Conservation (phyloP, 208 protist genomes). For the Leptomonas seymouri region DNA sequence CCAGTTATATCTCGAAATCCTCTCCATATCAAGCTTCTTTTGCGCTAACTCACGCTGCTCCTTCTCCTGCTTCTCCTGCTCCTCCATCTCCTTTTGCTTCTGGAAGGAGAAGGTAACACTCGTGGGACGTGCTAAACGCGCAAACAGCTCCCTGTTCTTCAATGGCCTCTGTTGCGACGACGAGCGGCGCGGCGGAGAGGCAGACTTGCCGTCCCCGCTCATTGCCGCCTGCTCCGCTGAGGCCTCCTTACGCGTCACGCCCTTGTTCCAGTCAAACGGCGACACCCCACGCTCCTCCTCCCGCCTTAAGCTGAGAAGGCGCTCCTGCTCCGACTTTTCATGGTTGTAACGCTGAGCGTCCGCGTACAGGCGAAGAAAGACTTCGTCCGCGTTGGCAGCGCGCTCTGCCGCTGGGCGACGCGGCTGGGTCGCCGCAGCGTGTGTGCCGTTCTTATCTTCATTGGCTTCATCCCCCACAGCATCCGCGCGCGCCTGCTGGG, state of each 20-base stretch:
- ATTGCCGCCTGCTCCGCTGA: background rate
- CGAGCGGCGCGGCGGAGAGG: background rate
- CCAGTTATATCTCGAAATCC: conserved; percentile 46
- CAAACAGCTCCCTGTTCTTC: conserved; percentile 45
- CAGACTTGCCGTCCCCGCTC: conserved; percentile 8
- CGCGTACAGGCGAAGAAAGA: conserved; percentile 66
- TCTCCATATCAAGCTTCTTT: conserved; percentile 33
- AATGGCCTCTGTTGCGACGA: conserved; percentile 10
- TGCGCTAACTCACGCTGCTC: conserved; percentile 22
- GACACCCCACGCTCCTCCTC: conserved; percentile 31
- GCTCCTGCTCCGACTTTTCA: conserved; percentile 39
- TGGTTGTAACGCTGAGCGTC: conserved; percentile 58
- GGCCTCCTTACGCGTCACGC: background rate
- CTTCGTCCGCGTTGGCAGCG: conserved; percentile 7
- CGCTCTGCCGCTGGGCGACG: conserved; percentile 2
- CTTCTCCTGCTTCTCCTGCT: conserved; percentile 34
- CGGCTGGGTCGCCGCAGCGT: background rate
- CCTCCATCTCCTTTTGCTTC: conserved; percentile 36
- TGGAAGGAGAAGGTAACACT: conserved; percentile 39
- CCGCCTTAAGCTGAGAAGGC: conserved; percentile 29
- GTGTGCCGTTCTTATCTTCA: conserved; percentile 2
- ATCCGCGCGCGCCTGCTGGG: background rate
- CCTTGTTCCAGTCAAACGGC: conserved; percentile 13
- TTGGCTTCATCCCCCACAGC: conserved; percentile 13
- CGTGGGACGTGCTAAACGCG: conserved; percentile 54